phyloP scores from a whole-genome alignment of 495 filamentous ascomycete genomes.

The Xylaria cubensis region DNA sequence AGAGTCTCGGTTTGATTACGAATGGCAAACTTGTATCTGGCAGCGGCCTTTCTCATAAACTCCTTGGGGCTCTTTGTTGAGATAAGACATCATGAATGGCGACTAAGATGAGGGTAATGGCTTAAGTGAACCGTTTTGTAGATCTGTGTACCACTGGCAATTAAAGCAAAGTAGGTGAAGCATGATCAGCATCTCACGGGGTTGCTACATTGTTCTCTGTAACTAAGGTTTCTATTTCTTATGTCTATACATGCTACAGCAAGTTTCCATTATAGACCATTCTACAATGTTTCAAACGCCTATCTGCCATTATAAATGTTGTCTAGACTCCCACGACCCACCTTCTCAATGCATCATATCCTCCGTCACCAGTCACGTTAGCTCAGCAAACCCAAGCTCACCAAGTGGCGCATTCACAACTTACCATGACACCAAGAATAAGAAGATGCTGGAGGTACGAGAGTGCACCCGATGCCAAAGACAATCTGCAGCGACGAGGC shows the following conservation, averaged over 20 bases:
- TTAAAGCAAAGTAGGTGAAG: not conserved
- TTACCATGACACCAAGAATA: not conserved
- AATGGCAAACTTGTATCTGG: not conserved
- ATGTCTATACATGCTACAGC: not conserved
- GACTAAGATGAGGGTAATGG: not conserved
- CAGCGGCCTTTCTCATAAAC: not conserved
- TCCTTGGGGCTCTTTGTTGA: not conserved
- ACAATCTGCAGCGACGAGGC: not conserved
- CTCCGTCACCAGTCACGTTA: too few species aligned
- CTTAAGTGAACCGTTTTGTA: not conserved
- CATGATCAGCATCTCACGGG: not conserved
- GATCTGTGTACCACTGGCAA: not conserved
- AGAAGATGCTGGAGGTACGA: slow-evolving; percentile 12
- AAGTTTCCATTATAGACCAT: not conserved
- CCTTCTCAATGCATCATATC: too few species aligned
- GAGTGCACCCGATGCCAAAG: not conserved
- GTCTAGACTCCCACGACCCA: not conserved
- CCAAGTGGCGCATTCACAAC: not conserved
- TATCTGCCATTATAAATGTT: not conserved
- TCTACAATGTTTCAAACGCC: not conserved
- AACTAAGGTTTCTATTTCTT: not conserved
- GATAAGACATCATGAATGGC: not conserved
- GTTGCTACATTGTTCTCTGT: not conserved
- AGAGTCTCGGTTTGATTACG: not conserved
- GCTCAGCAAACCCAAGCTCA: not conserved